These are phyloP conservation scores for Linum usitatissimum DNA, from an alignment of 345 rosid genomes.

Conservation along the genomic window DNA sequence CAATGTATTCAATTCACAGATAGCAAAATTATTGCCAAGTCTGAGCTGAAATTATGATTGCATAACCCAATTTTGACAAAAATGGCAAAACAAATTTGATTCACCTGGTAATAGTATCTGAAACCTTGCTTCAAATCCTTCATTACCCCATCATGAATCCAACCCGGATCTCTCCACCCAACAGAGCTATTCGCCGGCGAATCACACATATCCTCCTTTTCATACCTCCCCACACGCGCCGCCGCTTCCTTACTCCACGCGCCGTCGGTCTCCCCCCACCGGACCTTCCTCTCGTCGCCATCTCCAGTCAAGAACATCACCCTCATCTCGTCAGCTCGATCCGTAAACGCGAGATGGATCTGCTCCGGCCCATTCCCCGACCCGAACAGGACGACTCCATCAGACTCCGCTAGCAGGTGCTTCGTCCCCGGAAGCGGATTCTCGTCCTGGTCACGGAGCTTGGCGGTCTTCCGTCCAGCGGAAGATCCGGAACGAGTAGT, in stretches of 20 bases:
- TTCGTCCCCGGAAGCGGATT: constrained; percentile 71
- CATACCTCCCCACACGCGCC: constrained; percentile 60
- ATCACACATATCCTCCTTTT: constrained; percentile 69
- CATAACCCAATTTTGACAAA: too few species aligned
- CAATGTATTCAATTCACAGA: too few species aligned
- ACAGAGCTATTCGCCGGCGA: constrained; percentile 61
- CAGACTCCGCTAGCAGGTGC: constrained; percentile 43
- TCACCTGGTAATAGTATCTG: constrained; percentile 63
- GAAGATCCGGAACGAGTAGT: constrained; percentile 88
- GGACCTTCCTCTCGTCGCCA: constrained; percentile 42
- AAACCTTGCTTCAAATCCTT: constrained; percentile 44
- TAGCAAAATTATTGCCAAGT: too few species aligned
- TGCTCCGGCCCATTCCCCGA: constrained; percentile 50
- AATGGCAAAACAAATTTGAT: not conserved
- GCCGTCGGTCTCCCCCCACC: constrained; percentile 53
- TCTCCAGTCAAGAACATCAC: constrained; percentile 74
- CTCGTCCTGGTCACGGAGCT: constrained; percentile 55
- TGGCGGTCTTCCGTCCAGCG: constrained; percentile 53
- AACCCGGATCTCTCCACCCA: constrained; percentile 96
- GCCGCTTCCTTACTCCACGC: constrained; percentile 17
- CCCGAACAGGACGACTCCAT: constrained; percentile 26
- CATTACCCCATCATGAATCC: constrained; percentile 67
- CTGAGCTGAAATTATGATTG: too few species aligned
- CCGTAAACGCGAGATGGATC: constrained; percentile 64
- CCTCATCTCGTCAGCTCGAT: constrained; percentile 58